phyloP scores from a whole-genome alignment of 257 asterid genomes.

The Forsythia viridissima region DNA sequence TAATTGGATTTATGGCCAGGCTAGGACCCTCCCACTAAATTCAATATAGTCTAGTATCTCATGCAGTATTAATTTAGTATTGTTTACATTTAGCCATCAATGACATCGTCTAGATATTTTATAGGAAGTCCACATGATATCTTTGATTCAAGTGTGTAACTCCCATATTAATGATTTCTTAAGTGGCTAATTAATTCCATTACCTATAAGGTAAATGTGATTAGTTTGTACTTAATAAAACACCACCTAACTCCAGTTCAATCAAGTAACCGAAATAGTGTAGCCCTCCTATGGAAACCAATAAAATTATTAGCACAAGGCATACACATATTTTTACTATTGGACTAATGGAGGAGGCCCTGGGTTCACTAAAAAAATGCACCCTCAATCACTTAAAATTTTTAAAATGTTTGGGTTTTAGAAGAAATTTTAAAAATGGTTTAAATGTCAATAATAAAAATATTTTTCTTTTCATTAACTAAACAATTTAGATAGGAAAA shows the following conservation, averaged over 20 bases:
- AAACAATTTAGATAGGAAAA: too few species aligned
- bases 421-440: too few species aligned
- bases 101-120: too few species aligned
- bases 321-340: not conserved
- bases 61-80: not conserved
- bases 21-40: too few species aligned
- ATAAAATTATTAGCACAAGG: not conserved
- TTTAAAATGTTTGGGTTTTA: not conserved
- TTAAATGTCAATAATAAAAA: too few species aligned
- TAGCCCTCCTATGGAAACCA: too few species aligned
- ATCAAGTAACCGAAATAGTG: not conserved
- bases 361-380: not conserved
- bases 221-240: not conserved
- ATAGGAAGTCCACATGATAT: too few species aligned
- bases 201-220: not conserved
- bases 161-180: not conserved
- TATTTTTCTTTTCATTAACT: too few species aligned
- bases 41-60: too few species aligned
- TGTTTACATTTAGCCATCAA: not conserved
- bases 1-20: too few species aligned
- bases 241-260: not conserved
- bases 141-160: not conserved
- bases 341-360: too few species aligned
- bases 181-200: not conserved
- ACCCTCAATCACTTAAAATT: not conserved